These are phyloP conservation scores for Coffea humblotiana DNA, from an alignment of 305 asterid genomes.

Conservation along the genomic window DNA sequence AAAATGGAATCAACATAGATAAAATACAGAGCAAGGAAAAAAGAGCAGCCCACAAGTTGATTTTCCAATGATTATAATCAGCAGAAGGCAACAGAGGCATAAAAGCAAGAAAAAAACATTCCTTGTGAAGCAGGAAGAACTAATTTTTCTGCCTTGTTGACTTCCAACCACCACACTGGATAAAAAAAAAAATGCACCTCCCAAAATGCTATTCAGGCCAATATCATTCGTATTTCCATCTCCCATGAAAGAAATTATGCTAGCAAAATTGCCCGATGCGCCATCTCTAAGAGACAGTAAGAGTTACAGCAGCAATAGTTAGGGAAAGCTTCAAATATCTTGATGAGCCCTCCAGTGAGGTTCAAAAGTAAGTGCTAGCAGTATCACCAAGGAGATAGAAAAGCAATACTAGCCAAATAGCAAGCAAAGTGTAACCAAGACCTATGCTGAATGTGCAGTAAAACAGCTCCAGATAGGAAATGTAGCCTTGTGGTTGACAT, in stretches of 20 bases:
- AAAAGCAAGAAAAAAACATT: conserved; percentile 63
- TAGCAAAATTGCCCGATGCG: conserved; percentile 67
- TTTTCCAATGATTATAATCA: conserved; percentile 42
- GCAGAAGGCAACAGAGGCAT: conserved; percentile 45
- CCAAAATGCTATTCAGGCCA: conserved; percentile 67
- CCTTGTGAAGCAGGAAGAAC: conserved; percentile 48
- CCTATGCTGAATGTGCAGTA: conserved; percentile 47
- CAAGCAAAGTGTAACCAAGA: conserved; percentile 37
- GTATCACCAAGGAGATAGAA: conserved; percentile 75
- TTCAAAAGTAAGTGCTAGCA: conserved; percentile 63
- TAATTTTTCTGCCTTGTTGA: conserved; percentile 27
- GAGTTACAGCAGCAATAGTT: conserved; percentile 69
- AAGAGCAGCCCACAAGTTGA: conserved; percentile 59
- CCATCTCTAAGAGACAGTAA: conserved; percentile 78
- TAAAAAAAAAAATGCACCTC: conserved; percentile 80
- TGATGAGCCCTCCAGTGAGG: conserved; percentile 56
- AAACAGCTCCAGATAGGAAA: conserved; percentile 56
- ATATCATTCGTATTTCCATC: conserved; percentile 41
- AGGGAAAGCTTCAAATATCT: conserved; percentile 54
- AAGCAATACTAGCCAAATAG: conserved; percentile 52
- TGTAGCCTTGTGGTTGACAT: conserved; percentile 52
- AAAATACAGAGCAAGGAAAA: conserved; percentile 47
- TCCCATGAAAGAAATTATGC: conserved; percentile 55
- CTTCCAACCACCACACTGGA: conserved; percentile 65
- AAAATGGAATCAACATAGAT: conserved; percentile 54